A percentile compares a stretch with the other conserved stretches of the same genome.
These are phyloP conservation scores for Nitzschia sp. DNA, from an alignment of 108 stramenopile genomes.

Conservation along the genomic window DNA sequence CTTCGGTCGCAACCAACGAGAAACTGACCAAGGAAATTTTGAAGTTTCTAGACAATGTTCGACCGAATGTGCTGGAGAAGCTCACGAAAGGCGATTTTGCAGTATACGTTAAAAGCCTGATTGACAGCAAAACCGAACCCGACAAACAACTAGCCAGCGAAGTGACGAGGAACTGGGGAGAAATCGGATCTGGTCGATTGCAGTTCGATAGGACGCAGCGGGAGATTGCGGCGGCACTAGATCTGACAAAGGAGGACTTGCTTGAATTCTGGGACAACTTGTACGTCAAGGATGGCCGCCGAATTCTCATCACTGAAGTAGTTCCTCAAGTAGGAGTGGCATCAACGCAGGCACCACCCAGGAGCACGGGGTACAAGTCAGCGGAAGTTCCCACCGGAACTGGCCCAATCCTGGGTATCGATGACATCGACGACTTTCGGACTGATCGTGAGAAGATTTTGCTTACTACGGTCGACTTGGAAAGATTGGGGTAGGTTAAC, in stretches of 20 bases:
- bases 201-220: slow-evolving; percentile 74
- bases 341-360: slow-evolving; percentile 55
- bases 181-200: slow-evolving; percentile 74
- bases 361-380: slow-evolving; percentile 44
- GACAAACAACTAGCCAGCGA: slow-evolving; percentile 79
- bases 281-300: slow-evolving; percentile 51
- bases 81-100: slow-evolving; percentile 60
- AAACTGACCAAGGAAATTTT: slow-evolving; percentile 49
- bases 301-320: slow-evolving; percentile 69
- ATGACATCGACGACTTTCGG: slow-evolving; percentile 63
- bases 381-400: slow-evolving; percentile 1
- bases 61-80: slow-evolving; percentile 49
- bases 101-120: slow-evolving; percentile 69
- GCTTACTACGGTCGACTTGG: not conserved
- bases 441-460: slow-evolving; percentile 27
- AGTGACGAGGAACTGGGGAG: slow-evolving; percentile 82
- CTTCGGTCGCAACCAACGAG: slow-evolving; percentile 40
- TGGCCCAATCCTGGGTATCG: slow-evolving; percentile 54
- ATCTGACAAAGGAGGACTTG: slow-evolving; percentile 69
- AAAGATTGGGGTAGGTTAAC: not conserved
- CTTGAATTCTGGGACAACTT: slow-evolving; percentile 75
- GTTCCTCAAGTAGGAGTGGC: slow-evolving; percentile 66
- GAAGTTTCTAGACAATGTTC: slow-evolving; percentile 58
- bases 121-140: slow-evolving; percentile 80
- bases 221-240: slow-evolving; percentile 67